A percentile compares a stretch with the other conserved stretches of the same genome.
These are phyloP conservation scores for Coemansia sp. DNA, from an alignment of 192 early-diverging fungal species.

Conservation along the genomic window DNA sequence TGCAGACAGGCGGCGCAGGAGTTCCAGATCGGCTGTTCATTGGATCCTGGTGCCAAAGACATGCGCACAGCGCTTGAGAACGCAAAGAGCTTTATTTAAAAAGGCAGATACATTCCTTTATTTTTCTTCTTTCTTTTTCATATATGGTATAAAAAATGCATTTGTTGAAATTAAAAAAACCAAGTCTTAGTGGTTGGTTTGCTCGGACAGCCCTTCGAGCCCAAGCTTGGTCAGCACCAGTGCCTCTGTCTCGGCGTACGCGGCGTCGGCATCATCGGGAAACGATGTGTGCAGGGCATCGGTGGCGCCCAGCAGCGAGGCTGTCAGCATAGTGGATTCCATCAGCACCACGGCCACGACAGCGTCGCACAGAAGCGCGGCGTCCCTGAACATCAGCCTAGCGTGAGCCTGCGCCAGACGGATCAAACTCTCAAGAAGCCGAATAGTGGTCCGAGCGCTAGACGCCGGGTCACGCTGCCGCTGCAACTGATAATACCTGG, in stretches of 20 bases:
- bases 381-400: conserved; percentile 61
- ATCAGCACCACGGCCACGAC: conserved; percentile 62
- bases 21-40: conserved; percentile 74
- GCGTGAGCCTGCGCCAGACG: conserved; percentile 66
- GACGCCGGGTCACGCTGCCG: conserved; percentile 63
- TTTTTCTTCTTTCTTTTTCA: neutral
- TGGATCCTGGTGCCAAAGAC: conserved; percentile 72
- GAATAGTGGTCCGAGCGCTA: conserved; percentile 71
- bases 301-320: conserved; percentile 55
- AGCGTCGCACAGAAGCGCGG: conserved; percentile 62
- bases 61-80: conserved; percentile 76
- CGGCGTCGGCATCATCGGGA: conserved; percentile 59
- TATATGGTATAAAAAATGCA: too few relatives aligned
- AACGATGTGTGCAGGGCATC: conserved; percentile 62
- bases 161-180: neutral
- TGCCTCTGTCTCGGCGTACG: conserved; percentile 43
- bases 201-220: conserved; percentile 37
- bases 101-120: neutral
- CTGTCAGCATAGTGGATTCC: conserved; percentile 61
- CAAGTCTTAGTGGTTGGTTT: neutral
- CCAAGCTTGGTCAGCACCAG: conserved; percentile 52
- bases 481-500: conserved; percentile 72
- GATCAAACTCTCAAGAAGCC: conserved; percentile 64
- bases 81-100: conserved; percentile 48
- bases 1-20: conserved; percentile 78